Evolutionary conservation across 192 early-diverging fungal genomes (phyloP).

Genomic region (Cladochytrium replicatum): DNA sequence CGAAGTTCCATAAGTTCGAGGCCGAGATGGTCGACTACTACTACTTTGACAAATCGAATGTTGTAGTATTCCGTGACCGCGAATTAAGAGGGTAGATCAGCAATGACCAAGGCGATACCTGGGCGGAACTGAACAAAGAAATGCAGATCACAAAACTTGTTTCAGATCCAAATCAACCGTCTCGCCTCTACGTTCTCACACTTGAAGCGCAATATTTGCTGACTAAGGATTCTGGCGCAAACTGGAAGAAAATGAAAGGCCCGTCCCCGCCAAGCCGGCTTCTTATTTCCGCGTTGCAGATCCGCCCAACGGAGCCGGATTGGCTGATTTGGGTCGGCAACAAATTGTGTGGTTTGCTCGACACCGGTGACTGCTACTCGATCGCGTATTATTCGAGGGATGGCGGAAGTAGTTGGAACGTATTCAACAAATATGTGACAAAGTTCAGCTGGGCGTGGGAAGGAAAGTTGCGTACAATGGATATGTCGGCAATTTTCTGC

Average conservation of each 20-base stretch:
- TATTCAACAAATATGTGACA: slow-evolving; percentile 55
- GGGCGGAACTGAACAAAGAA: too few relatives aligned
- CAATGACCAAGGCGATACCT: too few relatives aligned
- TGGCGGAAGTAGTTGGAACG: slow-evolving; percentile 57
- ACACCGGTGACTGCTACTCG: slow-evolving; percentile 44
- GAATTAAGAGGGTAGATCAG: too few relatives aligned
- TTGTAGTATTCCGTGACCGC: slow-evolving; percentile 17
- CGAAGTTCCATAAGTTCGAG: slow-evolving; percentile 15
- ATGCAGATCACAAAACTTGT: too few relatives aligned
- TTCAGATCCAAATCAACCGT: too few relatives aligned
- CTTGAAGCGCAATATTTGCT: too few relatives aligned
- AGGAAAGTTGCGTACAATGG: slow-evolving; percentile 39
- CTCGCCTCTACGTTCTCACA: too few relatives aligned
- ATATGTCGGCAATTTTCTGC: slow-evolving; percentile 70
- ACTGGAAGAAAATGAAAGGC: slow-evolving; percentile 7
- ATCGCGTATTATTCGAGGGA: slow-evolving; percentile 57
- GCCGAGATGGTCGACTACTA: slow-evolving; percentile 20
- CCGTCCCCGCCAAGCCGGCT: slow-evolving; percentile 6
- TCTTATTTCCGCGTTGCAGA: slow-evolving; percentile 5
- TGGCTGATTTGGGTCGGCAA: slow-evolving; percentile 76
- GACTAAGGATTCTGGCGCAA: slow-evolving; percentile 19
- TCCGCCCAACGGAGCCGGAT: slow-evolving; percentile 61
- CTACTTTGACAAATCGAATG: slow-evolving; percentile 29
- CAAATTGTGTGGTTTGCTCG: slow-evolving; percentile 16
- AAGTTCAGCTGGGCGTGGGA: slow-evolving; percentile 70